Evolutionary conservation across 2,329 filamentous ascomycete genomes (phyloP), one percentile per base, ranked within the genome.

Genomic region (Podosphaera aphanis): DNA sequence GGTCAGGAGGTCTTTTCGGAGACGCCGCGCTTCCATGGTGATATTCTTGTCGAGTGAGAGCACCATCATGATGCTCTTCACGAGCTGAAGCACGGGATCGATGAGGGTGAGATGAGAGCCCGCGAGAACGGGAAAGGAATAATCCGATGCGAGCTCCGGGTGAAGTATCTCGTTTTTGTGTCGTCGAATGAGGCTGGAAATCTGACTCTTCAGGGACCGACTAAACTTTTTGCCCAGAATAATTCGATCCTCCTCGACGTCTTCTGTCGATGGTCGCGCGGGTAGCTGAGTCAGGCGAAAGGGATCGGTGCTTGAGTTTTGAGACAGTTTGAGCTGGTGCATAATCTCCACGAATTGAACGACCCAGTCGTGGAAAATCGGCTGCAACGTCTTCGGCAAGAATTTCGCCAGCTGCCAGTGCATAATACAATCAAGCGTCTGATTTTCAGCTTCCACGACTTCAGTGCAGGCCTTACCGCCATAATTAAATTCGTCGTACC

Each of bases 401-500:
- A 94, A 94, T 1, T 83, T 86, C 40, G 77, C 80, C 58, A 98
- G 79, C 61, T 98, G 90, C 92, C 92, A 98, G 62, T 93, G 83
- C 86, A 98, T 95, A 56, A 98, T 76, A 10, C 82, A 90, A 55
- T 94, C 81, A 13, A 95, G 70, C 2, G 74, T 70, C 59, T 94
- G 85, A 39, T 80, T 75, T 54, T 88, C 83, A 8, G 68, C 68
- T 53, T 77, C 77, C 6, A 80, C 69, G 2, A 94, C 82, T 55
- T 90, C 74, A 43, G 79, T 74, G 53, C 84, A 93, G 3, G 83
- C 90, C 57, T 92, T 92, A 49, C 90, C 90, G 46, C 90, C 92
- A 56, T 95, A 95, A 66, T 99, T 98, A 68, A 88, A 94, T 62
- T 94, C 84, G 55, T 99, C 90, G 54, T 95, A 95, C 90, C 90